Evolutionary conservation across 139 green algal species (phyloP).

Genomic region (Chlamydomonas sphaeroides): DNA sequence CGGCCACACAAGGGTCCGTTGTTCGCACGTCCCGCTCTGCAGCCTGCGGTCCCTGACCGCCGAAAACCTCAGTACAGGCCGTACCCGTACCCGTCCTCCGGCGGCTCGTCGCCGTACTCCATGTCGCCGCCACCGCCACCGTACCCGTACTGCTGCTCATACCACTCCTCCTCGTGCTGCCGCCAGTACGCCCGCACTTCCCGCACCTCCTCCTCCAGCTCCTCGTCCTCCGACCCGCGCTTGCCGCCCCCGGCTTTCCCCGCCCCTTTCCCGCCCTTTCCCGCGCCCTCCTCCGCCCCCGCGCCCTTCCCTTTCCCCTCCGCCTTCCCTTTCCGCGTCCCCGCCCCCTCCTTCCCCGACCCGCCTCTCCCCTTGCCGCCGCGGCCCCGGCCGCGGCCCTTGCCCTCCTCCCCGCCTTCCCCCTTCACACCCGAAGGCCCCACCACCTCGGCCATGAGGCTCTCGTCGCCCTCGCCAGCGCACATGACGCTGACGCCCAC

Average conservation of each 20-base stretch:
- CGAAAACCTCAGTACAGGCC: not conserved
- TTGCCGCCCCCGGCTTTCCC: not conserved
- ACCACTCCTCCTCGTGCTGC: constrained; percentile 30
- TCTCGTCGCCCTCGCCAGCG: not conserved
- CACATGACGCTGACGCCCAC: constrained; percentile 21
- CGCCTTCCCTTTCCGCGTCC: no score
- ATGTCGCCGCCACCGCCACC: not conserved
- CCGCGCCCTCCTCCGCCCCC: not conserved
- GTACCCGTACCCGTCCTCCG: constrained; percentile 20
- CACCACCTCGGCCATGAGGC: not conserved
- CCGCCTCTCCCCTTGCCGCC: no score
- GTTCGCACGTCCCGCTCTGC: no score
- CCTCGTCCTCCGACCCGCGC: not conserved
- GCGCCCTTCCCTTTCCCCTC: not conserved
- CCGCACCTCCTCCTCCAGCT: constrained; percentile 2
- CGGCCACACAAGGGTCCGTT: no score
- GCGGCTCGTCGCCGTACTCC: not conserved
- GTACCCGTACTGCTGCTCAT: constrained; percentile 10
- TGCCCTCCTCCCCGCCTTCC: not conserved
- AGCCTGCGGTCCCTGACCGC: no score
- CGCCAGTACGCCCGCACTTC: constrained; percentile 19
- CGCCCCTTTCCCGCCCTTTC: not conserved
- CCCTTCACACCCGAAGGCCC: not conserved
- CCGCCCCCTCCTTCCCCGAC: not conserved
- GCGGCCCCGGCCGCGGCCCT: not conserved